These are phyloP conservation scores for Acacia concinna DNA, from an alignment of 331 rosid species.

Conservation along the genomic window DNA sequence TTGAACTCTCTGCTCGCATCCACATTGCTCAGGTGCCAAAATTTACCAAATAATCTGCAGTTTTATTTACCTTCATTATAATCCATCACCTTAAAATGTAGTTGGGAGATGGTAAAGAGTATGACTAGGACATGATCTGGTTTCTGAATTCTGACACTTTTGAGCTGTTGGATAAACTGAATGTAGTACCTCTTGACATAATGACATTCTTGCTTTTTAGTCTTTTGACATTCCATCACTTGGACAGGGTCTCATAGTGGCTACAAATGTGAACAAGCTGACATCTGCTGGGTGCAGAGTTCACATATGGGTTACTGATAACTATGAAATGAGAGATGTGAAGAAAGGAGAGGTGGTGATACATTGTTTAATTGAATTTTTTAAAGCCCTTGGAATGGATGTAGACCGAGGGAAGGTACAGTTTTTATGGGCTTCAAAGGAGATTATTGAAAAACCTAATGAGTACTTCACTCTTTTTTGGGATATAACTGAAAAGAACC, in stretches of 20 bases:
- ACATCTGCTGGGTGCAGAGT: conserved; percentile 71
- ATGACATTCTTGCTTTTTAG: background rate
- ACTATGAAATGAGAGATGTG: too few relatives aligned
- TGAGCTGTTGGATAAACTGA: background rate
- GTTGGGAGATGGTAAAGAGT: background rate
- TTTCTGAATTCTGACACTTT: too few relatives aligned
- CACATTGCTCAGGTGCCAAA: conserved; percentile 75
- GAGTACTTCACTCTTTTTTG: conserved; percentile 83
- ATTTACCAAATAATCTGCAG: background rate
- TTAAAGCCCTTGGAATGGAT: conserved; percentile 83
- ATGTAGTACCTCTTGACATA: background rate
- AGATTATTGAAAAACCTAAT: conserved; percentile 60
- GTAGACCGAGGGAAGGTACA: conserved; percentile 73
- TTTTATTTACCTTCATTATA: background rate
- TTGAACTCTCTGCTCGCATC: conserved; percentile 83
- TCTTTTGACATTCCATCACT: background rate
- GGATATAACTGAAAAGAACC: conserved; percentile 76
- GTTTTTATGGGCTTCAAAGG: conserved; percentile 83
- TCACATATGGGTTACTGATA: conserved; percentile 85
- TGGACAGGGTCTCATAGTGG: conserved; percentile 68
- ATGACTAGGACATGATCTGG: background rate
- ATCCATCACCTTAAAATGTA: background rate
- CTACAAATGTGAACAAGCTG: conserved; percentile 76
- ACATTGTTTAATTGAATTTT: conserved; percentile 68
- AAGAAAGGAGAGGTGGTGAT: conserved; percentile 72